Conservation (phyloP, 495 filamentous ascomycete species). For the Extremus antarcticus region DNA sequence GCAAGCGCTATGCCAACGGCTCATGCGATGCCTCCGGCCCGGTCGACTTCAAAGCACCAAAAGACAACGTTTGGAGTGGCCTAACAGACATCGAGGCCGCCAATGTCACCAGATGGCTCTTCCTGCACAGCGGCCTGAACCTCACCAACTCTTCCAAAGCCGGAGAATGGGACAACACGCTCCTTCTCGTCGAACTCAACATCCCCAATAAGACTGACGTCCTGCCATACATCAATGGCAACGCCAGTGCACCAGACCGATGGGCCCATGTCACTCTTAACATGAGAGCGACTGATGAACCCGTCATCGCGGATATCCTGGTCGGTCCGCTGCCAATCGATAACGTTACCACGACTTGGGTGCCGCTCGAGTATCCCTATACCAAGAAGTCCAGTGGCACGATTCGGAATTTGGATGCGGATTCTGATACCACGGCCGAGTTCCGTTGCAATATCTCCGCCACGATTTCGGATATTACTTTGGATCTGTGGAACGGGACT, state of each 20-base stretch:
- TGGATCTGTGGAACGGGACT: constrained; percentile 28
- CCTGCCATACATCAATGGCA: constrained; percentile 34
- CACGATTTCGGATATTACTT: constrained; percentile 29
- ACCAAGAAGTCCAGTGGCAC: constrained; percentile 21
- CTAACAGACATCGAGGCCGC: constrained; percentile 12
- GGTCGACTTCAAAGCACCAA: constrained; percentile 6
- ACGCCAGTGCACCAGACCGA: constrained; percentile 28
- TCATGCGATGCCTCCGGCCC: background rate
- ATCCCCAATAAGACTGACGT: constrained; percentile 44
- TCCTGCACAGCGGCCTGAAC: constrained; percentile 6
- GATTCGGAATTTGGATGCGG: constrained; percentile 34
- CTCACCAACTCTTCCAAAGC: constrained; percentile 8
- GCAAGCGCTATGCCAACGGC: constrained; percentile 1
- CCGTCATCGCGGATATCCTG: constrained; percentile 34
- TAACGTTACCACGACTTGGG: constrained; percentile 28
- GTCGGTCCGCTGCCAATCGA: constrained; percentile 39
- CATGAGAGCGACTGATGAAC: constrained; percentile 31
- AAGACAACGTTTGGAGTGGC: constrained; percentile 11
- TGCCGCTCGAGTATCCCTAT: constrained; percentile 35
- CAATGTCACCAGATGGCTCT: constrained; percentile 8
- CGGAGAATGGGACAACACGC: constrained; percentile 15
- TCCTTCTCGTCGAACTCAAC: constrained; percentile 36
- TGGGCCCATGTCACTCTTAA: constrained; percentile 40
- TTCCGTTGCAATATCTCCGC: constrained; percentile 25
- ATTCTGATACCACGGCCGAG: constrained; percentile 20